These are phyloP conservation scores for Haplosporangium gracile DNA, from an alignment of 192 early-diverging fungal species.

Conservation along the genomic window DNA sequence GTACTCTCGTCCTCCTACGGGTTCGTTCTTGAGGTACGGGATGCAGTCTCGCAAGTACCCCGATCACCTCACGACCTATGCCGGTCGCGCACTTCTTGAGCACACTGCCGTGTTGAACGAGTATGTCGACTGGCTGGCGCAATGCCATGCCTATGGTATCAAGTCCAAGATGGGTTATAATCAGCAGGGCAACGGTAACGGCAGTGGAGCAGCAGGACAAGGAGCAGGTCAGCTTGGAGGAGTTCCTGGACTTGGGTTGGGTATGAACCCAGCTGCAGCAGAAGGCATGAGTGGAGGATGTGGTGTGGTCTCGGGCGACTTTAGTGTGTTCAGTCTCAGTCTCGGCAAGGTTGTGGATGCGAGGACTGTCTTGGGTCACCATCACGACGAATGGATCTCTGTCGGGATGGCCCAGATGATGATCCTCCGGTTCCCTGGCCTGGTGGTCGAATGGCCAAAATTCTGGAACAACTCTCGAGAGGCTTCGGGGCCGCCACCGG, in stretches of 20 bases:
- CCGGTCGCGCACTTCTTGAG: slow-evolving; percentile 36
- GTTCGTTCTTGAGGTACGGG: slow-evolving; percentile 13
- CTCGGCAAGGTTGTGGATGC: slow-evolving; percentile 41
- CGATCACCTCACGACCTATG: slow-evolving; percentile 43
- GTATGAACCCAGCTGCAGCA: not conserved
- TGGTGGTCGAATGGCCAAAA: slow-evolving; percentile 51
- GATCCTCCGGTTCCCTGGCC: slow-evolving; percentile 53
- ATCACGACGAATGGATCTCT: slow-evolving; percentile 52
- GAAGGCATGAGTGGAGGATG: not conserved
- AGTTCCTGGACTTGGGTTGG: slow-evolving; percentile 37
- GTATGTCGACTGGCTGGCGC: slow-evolving; percentile 50
- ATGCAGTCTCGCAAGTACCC: slow-evolving; percentile 37
- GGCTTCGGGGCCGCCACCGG: slow-evolving; percentile 39
- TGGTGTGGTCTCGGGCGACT: slow-evolving; percentile 23
- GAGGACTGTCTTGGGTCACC: slow-evolving; percentile 26
- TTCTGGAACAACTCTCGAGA: slow-evolving; percentile 55
- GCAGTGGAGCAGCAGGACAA: not conserved
- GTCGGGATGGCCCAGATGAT: slow-evolving; percentile 56
- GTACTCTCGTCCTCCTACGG: slow-evolving; percentile 11
- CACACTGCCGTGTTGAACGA: slow-evolving; percentile 45
- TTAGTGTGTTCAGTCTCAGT: slow-evolving; percentile 48
- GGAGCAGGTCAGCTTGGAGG: slow-evolving; percentile 27
- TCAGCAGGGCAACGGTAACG: slow-evolving; percentile 1
- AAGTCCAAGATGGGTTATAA: slow-evolving; percentile 17
- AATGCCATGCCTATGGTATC: slow-evolving; percentile 49